Conservation (phyloP, 495 filamentous ascomycete species). For the Sporormia fimetaria region DNA sequence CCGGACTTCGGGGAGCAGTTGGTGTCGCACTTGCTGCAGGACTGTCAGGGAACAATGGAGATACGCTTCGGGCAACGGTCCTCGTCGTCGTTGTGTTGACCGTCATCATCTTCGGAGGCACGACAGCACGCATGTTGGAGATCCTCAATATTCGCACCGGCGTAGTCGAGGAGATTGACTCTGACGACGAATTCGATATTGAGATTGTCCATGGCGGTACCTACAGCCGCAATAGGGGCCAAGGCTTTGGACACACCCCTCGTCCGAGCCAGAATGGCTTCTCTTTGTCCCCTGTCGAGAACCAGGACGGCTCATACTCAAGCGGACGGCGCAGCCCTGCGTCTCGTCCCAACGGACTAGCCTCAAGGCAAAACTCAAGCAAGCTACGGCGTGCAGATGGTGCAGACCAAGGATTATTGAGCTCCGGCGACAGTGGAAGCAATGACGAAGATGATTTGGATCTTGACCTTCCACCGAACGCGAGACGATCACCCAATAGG, state of each 20-base stretch:
- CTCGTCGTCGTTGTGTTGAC: conserved; percentile 94
- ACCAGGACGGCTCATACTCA: conserved; percentile 41
- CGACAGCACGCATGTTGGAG: conserved; percentile 96
- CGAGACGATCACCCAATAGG: conserved; percentile 26
- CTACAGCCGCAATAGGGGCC: conserved; percentile 51
- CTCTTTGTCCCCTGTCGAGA: conserved; percentile 39
- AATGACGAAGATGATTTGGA: conserved; percentile 47
- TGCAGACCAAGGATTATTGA: conserved; percentile 56
- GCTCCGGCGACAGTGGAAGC: conserved; percentile 44
- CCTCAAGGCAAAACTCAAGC: conserved; percentile 42
- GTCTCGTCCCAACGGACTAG: conserved; percentile 38
- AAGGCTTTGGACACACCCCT: conserved; percentile 65
- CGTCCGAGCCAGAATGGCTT: conserved; percentile 46
- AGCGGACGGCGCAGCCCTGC: conserved; percentile 39
- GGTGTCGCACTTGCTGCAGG: conserved; percentile 93
- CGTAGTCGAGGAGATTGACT: conserved; percentile 91
- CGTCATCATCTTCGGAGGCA: conserved; percentile 96
- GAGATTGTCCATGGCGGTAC: conserved; percentile 66
- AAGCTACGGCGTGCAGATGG: conserved; percentile 35
- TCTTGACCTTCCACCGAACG: conserved; percentile 40
- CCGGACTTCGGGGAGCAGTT: conserved; percentile 87
- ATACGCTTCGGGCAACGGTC: conserved; percentile 76
- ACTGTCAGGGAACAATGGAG: conserved; percentile 63
- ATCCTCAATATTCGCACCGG: conserved; percentile 90
- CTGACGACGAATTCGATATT: conserved; percentile 97